Evolutionary conservation across 257 asterid genomes (phyloP).

Genomic region (Linderniella brevidens): DNA sequence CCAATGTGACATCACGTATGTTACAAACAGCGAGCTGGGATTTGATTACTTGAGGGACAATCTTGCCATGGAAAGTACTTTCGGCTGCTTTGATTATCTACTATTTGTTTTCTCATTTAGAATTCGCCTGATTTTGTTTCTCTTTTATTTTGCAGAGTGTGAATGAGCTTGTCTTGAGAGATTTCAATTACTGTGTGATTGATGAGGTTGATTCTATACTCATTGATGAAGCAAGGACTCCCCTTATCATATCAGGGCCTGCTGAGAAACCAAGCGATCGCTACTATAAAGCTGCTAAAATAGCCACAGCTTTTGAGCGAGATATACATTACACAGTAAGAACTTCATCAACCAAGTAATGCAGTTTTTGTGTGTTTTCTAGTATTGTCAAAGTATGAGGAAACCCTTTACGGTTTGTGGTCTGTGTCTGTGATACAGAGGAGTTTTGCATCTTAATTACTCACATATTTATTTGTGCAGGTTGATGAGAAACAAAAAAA

Average conservation of each 20-base stretch:
- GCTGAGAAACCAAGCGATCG: constrained; percentile 94
- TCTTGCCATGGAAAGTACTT: constrained; percentile 90
- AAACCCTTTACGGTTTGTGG: constrained; percentile 5
- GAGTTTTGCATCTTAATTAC: constrained; percentile 10
- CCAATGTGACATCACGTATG: constrained; percentile 83
- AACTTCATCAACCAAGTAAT: constrained; percentile 14
- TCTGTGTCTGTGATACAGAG: constrained; percentile 7
- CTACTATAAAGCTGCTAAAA: constrained; percentile 92
- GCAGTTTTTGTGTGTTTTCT: neutral
- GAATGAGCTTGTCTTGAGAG: constrained; percentile 88
- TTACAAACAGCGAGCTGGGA: constrained; percentile 94
- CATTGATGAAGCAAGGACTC: constrained; percentile 98
- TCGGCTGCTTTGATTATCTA: neutral
- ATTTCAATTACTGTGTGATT: constrained; percentile 78
- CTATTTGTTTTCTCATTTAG: no score
- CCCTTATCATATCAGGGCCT: constrained; percentile 95
- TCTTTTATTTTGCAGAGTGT: constrained; percentile 54
- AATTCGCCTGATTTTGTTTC: constrained; percentile 13
- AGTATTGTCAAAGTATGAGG: constrained; percentile 4
- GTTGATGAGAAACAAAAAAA: constrained; percentile 91
- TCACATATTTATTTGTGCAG: constrained; percentile 31
- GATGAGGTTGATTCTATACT: constrained; percentile 99
- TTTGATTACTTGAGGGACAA: constrained; percentile 91
- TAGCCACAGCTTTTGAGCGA: constrained; percentile 78
- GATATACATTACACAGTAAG: constrained; percentile 89